Base-by-base conservation (phyloP, 2,329 filamentous ascomycete species). In the Raffaelea deltoideospora region DNA sequence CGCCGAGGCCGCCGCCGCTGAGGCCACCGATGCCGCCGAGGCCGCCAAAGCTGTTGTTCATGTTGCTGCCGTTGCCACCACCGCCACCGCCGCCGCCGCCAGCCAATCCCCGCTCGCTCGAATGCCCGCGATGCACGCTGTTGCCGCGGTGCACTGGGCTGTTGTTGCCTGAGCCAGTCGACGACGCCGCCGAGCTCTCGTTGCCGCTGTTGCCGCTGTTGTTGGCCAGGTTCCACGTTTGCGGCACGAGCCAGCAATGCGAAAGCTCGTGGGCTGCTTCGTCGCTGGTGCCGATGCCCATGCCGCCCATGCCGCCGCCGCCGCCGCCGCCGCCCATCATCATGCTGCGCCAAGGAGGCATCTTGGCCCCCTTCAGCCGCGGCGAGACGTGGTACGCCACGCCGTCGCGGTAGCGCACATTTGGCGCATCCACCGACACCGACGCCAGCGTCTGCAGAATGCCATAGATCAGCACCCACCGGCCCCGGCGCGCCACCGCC, bases 391-490 rank as follows among this genome's bases (percentile, higher is more conserved):
- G 69, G 47, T 77, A 77, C 15, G 61, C 43, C 3, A 76, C 71
- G 8, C 57, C 59, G 6, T 69, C 63, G 4, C 57, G 59, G 50
- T 69, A 69, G 11, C 63, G 61, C 9, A 72, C 55, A 28, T 61
- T 59, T 10, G 65, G 69, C 1, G 65, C 61, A 40, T 77, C 73
- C 2, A 74, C 70, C 0, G 69, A 66, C 7, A 78, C 58, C 19
- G 65, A 67, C 3, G 71, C 71, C 2, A 77, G 60, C 1, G 66
- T 69, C 51, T 78, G 73, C 14, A 77, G 53, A 10, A 76, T 55
- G 3, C 65, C 68, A 46, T 77, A 77, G 18, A 77, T 61, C 4
- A 77, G 55, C 4, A 74, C 56, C 73, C 73, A 78, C 18, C 73
- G 65, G 10, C 69, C 72, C 10, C 67, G 63, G 2, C 73, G 65